Percentiles rank a stretch among this genome's conserved stretches.
phyloP scores from a whole-genome alignment of 2,329 filamentous ascomycete species.

The Alternaria metachromatica region DNA sequence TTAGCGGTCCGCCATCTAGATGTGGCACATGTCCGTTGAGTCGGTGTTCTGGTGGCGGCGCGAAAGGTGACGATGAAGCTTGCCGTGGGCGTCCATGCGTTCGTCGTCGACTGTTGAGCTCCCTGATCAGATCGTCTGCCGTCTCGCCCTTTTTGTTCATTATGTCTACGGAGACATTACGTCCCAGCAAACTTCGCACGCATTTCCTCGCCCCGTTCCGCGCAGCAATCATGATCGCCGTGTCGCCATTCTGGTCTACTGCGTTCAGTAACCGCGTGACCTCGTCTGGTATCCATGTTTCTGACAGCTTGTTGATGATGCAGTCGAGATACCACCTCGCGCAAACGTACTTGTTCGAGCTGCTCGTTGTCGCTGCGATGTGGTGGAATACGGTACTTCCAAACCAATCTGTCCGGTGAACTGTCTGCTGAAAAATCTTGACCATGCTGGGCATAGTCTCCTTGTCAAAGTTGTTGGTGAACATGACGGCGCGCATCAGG shows the following conservation, averaged over 20 bases:
- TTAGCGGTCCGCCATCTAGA: slow-evolving; percentile 33
- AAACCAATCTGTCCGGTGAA: slow-evolving; percentile 78
- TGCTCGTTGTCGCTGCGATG: slow-evolving; percentile 85
- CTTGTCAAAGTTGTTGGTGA: slow-evolving; percentile 97
- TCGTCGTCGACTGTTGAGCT: slow-evolving; percentile 71
- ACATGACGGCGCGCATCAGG: slow-evolving; percentile 91
- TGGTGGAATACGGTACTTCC: slow-evolving; percentile 93
- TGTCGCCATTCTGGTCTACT: slow-evolving; percentile 88
- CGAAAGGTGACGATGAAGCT: slow-evolving; percentile 73
- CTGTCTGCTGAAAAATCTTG: slow-evolving; percentile 81
- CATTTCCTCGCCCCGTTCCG: slow-evolving; percentile 84
- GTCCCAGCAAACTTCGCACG: slow-evolving; percentile 70
- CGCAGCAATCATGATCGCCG: slow-evolving; percentile 85
- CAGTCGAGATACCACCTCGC: slow-evolving; percentile 93
- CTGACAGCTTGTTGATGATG: slow-evolving; percentile 84
- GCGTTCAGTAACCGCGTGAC: slow-evolving; percentile 81
- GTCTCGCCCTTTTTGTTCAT: slow-evolving; percentile 81
- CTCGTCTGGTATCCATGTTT: slow-evolving; percentile 75
- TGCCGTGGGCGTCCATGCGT: slow-evolving; percentile 66
- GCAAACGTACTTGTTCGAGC: slow-evolving; percentile 84
- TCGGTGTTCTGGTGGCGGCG: slow-evolving; percentile 44
- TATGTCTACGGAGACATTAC: slow-evolving; percentile 83
- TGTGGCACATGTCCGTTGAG: slow-evolving; percentile 37
- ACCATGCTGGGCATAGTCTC: slow-evolving; percentile 86
- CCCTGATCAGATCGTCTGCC: slow-evolving; percentile 82